A percentile compares a stretch with the other conserved stretches of the same genome.
Conservation (phyloP, 257 asterid genomes). For the Mitragyna speciosa region DNA sequence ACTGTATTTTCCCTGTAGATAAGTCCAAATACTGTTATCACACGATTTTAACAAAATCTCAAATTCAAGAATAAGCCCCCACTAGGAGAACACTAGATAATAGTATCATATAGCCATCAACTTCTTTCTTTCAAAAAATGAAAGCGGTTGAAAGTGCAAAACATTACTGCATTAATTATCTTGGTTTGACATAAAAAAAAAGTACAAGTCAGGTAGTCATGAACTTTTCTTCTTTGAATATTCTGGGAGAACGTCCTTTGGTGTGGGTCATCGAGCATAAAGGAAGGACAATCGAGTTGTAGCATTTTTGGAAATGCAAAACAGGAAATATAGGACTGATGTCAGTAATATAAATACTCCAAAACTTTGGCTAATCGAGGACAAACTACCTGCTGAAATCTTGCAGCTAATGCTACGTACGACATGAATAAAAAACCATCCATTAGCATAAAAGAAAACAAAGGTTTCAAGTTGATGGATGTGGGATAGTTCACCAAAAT, state of each 20-base stretch:
- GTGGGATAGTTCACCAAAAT: not conserved
- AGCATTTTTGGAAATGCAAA: constrained; percentile 11
- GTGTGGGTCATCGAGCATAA: constrained; percentile 9
- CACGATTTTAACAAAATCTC: not conserved
- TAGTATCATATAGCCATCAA: not conserved
- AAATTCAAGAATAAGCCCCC: not conserved
- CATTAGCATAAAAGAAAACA: not conserved
- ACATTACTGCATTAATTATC: not conserved
- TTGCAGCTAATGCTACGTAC: not conserved
- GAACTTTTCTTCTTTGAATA: not conserved
- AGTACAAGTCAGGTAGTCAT: not conserved
- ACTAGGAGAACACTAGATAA: not conserved
- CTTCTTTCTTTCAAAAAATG: not conserved
- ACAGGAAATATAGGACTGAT: constrained; percentile 1
- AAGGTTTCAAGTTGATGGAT: too few relatives aligned
- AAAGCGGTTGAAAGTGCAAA: not conserved
- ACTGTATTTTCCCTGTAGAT: not conserved
- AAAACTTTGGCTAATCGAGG: constrained; percentile 2
- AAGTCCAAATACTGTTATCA: not conserved
- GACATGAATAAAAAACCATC: not conserved
- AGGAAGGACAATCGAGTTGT: constrained; percentile 15
- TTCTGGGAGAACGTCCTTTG: not conserved
- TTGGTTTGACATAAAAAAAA: not conserved
- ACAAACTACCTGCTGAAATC: constrained; percentile 8
- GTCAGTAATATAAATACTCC: constrained; percentile 3